Percentiles rank a stretch among this genome's conserved stretches.
Evolutionary conservation across 225 moss, liverwort and hornwort species (phyloP).

Genomic region (Climacium dendroides): DNA sequence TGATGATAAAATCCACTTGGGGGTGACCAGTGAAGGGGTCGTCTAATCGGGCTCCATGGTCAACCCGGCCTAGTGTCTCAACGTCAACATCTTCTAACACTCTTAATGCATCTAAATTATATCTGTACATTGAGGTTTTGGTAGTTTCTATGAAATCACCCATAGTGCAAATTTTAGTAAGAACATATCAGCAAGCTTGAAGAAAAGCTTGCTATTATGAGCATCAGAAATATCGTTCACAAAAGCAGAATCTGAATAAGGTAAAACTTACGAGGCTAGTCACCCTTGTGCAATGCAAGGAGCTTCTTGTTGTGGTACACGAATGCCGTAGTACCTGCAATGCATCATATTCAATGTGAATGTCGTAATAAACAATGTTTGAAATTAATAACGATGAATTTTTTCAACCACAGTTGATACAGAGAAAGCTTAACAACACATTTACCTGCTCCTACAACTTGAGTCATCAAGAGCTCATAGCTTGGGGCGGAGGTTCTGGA

Average conservation of each 20-base stretch:
- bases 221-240: neutral
- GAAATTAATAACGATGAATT: neutral
- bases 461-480: neutral
- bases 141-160: neutral
- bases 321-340: neutral
- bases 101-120: conserved; percentile 26
- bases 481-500: neutral
- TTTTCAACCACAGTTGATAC: neutral
- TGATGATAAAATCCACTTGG: conserved; percentile 43
- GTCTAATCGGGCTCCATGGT: conserved; percentile 24
- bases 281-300: neutral
- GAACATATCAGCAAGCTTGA: neutral
- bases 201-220: neutral
- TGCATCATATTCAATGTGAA: neutral
- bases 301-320: neutral
- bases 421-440: neutral
- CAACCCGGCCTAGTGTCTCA: conserved; percentile 36
- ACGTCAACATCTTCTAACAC: conserved; percentile 47
- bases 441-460: neutral
- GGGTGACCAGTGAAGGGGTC: conserved; percentile 51
- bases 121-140: neutral
- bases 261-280: neutral
- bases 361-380: neutral
- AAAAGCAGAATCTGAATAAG: neutral
- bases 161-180: neutral